Evolutionary conservation across 345 rosid species (phyloP).

Genomic region (Barbarea vulgaris): DNA sequence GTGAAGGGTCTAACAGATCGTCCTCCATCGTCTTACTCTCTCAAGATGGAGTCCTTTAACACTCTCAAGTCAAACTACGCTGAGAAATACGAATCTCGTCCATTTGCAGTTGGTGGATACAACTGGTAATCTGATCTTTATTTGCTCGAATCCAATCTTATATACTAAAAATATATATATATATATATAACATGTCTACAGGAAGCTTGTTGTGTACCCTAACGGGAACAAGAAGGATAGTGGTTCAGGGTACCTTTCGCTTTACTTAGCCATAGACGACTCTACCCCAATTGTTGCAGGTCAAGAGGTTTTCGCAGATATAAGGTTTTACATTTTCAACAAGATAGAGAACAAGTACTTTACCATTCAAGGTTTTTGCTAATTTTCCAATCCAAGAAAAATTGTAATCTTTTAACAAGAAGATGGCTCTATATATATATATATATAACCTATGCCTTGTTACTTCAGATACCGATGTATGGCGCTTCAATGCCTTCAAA

Average conservation of each 20-base stretch:
- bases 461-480: constrained; percentile 2
- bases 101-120: background rate
- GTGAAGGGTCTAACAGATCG: constrained; percentile 8
- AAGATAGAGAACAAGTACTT: constrained; percentile 9
- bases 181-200: background rate
- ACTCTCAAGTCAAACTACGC: background rate
- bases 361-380: constrained; percentile 22
- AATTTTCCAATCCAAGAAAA: background rate
- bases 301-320: constrained; percentile 4
- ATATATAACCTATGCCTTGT: too few relatives aligned
- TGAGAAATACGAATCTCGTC: constrained; percentile 1
- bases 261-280: constrained; percentile 22
- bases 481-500: background rate
- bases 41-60: constrained; percentile 26
- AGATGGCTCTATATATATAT: background rate
- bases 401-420: background rate
- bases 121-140: background rate
- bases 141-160: background rate
- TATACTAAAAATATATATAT: too few relatives aligned
- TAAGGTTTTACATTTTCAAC: constrained; percentile 25
- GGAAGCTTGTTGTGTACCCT: constrained; percentile 14
- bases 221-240: background rate
- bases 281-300: background rate
- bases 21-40: constrained; percentile 23
- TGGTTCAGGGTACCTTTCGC: constrained; percentile 9